Conservation (phyloP, 208 protist species). For the Endotrypanum monterogeii region DNA sequence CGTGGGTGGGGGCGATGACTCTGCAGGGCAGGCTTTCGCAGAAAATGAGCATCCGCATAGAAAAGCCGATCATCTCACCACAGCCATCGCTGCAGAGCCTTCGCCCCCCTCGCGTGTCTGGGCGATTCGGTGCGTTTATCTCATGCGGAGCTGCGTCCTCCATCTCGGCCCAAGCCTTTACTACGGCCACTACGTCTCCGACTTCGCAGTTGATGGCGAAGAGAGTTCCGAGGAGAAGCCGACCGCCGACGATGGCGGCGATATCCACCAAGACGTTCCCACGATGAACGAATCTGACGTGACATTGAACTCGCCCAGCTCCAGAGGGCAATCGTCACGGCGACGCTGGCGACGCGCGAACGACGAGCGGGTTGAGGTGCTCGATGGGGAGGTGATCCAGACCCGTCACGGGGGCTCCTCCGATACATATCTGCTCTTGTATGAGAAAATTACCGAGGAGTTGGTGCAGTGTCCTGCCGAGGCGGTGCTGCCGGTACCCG, state of each 20-base stretch:
- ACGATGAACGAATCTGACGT: neutral
- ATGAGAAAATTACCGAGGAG: conserved; percentile 62
- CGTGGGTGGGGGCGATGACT: neutral
- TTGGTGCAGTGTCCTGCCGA: conserved; percentile 39
- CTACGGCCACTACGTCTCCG: conserved; percentile 69
- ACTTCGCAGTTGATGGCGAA: conserved; percentile 42
- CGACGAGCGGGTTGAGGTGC: conserved; percentile 41
- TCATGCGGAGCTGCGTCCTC: conserved; percentile 44
- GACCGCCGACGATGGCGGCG: neutral
- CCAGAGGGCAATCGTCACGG: no score
- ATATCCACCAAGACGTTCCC: no score
- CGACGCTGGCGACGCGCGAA: conserved; percentile 53
- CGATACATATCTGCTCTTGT: conserved; percentile 67
- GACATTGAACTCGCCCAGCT: neutral
- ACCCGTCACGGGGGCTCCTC: conserved; percentile 25
- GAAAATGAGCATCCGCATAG: neutral
- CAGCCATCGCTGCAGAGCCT: neutral
- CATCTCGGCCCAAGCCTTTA: conserved; percentile 55
- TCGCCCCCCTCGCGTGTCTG: conserved; percentile 2
- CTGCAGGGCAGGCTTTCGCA: neutral
- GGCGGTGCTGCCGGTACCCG: conserved; percentile 40
- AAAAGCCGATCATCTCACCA: neutral
- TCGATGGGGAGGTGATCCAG: conserved; percentile 16
- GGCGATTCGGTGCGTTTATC: conserved; percentile 46
- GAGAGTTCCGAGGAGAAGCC: neutral